Evolutionary conservation across 2,329 filamentous ascomycete species (phyloP), one percentile per base, ranked within the genome.

Genomic region (Colletotrichum sp.): DNA sequence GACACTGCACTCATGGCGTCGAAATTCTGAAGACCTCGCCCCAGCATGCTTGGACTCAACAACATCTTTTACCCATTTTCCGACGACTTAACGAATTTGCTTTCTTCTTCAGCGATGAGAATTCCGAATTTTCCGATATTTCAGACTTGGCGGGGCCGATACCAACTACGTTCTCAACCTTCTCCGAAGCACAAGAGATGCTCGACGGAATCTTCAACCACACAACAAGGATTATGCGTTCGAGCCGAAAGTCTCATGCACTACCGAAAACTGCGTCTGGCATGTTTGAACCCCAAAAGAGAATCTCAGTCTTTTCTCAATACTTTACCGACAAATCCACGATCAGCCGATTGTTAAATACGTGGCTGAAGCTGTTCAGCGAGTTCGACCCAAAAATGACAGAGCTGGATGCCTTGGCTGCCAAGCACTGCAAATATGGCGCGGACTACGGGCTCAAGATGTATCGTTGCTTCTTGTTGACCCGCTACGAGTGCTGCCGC

Each of bases 61-160:
- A 74, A 12, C 70, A 74, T 27, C 48, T 76, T 7, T 71, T 74
- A 15, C 74, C 71, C 6, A 48, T 76, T 5, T 74, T 76, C 27
- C 66, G 74, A 12, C 64, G 74, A 15, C 56, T 76, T 6, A 30
- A 30, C 9, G 69, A 72, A 10, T 62, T 67, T 3, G 56, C 69
- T 1, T 75, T 75, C 32, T 75, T 67, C 32, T 75, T 75, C 22
- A 62, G 62, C 12, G 73, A 58, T 7, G 27, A 75, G 18, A 72
- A 75, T 7, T 27, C 70, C 5, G 70, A 74, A 28, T 76, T 68
- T 39, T 81, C 81, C 1, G 73, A 71, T 6, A 69, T 82, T 15
- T 39, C 67, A 2, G 64, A 52, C 5, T 36, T 56, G 36, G 62
- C 58, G 16, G 52, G 25, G 62, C 78, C 8, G 13, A 16, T 28